These are phyloP conservation scores for Lolium perenne DNA, from an alignment of 176 grass and related monocot genomes.

Conservation along the genomic window DNA sequence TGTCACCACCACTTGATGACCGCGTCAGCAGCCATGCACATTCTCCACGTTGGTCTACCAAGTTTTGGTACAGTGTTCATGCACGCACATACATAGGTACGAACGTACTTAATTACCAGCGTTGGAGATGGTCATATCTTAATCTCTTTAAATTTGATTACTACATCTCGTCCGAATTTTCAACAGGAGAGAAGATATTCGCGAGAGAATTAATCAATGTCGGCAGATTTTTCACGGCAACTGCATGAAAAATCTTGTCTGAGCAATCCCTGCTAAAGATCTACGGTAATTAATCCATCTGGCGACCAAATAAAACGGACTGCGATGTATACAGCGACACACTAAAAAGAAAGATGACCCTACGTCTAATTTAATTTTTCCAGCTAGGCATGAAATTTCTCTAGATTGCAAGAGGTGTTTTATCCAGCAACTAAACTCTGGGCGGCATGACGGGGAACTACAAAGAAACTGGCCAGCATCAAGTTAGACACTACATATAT, in stretches of 20 bases:
- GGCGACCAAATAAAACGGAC: not conserved
- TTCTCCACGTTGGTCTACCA: not conserved
- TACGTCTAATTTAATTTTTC: not conserved
- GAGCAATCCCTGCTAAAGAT: not conserved
- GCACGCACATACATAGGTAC: not conserved
- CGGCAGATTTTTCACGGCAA: not conserved
- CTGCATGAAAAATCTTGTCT: not conserved
- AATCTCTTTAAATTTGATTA: not conserved
- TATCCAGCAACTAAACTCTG: not conserved
- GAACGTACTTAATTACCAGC: too few species aligned
- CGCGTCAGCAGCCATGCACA: not conserved
- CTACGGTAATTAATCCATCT: not conserved
- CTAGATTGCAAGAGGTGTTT: not conserved
- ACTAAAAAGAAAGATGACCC: not conserved
- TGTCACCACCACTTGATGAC: not conserved
- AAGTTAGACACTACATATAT: not conserved
- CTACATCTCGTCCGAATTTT: not conserved
- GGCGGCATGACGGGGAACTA: not conserved
- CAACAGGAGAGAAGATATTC: not conserved
- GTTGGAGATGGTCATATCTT: not conserved
- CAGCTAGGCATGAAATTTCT: not conserved
- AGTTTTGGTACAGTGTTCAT: not conserved
- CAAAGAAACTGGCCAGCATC: not conserved
- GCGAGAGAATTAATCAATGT: not conserved
- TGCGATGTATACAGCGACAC: not conserved